These are phyloP conservation scores for Calycina marina DNA, from an alignment of 2,329 filamentous ascomycete genomes.

Conservation along the genomic window DNA sequence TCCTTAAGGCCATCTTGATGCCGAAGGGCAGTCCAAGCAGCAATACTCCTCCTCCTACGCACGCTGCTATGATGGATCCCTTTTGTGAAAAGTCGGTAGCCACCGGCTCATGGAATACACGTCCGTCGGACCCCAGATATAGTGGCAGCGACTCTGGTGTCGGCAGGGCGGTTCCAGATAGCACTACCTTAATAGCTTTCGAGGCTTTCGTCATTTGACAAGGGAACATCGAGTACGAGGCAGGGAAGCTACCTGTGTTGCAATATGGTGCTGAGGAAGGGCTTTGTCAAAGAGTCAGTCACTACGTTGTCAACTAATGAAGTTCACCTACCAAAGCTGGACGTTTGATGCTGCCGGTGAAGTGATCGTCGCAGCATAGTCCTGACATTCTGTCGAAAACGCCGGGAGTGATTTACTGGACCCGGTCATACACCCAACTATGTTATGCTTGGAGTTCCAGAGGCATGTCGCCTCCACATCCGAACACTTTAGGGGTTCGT, in stretches of 20 bases:
- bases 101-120: not conserved
- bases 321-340: not conserved
- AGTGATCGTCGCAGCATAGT: not conserved
- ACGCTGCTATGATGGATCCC: not conserved
- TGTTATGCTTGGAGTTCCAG: not conserved
- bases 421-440: not conserved
- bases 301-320: too few species aligned
- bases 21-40: not conserved
- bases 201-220: not conserved
- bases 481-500: not conserved
- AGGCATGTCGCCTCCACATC: not conserved
- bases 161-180: not conserved
- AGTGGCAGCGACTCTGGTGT: not conserved
- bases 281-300: too few species aligned
- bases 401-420: not conserved
- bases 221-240: not conserved
- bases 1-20: not conserved
- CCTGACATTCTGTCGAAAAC: too few species aligned
- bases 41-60: not conserved
- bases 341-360: not conserved
- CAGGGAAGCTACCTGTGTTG: not conserved
- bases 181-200: not conserved
- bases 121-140: not conserved
- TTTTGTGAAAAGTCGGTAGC: not conserved
- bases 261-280: not conserved